Evolutionary conservation across 2,329 filamentous ascomycete genomes (phyloP), one percentile per base, ranked within the genome.

Genomic region (Stachybotrys elegans): DNA sequence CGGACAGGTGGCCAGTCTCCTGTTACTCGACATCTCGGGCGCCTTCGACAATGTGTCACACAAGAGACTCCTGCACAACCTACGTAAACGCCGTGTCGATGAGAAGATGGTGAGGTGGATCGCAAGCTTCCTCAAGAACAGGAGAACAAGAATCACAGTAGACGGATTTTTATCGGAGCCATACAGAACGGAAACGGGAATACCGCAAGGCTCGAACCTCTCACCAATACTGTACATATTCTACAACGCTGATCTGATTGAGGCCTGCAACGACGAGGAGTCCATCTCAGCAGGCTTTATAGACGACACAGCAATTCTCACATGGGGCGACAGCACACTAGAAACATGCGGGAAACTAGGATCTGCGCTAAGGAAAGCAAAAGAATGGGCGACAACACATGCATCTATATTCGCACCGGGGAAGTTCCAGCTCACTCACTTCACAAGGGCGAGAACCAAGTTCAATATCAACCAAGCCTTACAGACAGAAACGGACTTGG

Each of bases 101-200:
- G n/a, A 22, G 19, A 50, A 41, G 23, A 50, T 54, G 2, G 44
- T 58, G n/a, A 34, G 29, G 16, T 58, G 46, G 53, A 49, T 53
- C 7, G 6, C 34, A 20, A 37, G 34, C n/a, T 20, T 37, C n/a
- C 34, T 37, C 6, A 20, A 6, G n/a, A 20, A 37, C 6, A 7
- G 34, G n/a, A 7, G 16, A 16, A 37, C 34, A 7, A 37, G 34
- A 20, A 37, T 37, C 19, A 8, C 19, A 16, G 34, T 37, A 7
- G 34, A 37, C 16, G 34, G 34, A 19, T 42, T 46, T 14, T 31
- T 34, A 42, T 29, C 44, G 14, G 32, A 46, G 27, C 22, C 4
- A 25, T 21, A 43, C 23, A 46, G 14, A 40, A 22, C 37, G 13
- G 13, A 3, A 1, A 39, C 39, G 5, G 40, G 40, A 22, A 43